Evolutionary conservation across 208 protist genomes (phyloP), one percentile per base, ranked within the genome.

Genomic region (Ichthyophonus hoferi): DNA sequence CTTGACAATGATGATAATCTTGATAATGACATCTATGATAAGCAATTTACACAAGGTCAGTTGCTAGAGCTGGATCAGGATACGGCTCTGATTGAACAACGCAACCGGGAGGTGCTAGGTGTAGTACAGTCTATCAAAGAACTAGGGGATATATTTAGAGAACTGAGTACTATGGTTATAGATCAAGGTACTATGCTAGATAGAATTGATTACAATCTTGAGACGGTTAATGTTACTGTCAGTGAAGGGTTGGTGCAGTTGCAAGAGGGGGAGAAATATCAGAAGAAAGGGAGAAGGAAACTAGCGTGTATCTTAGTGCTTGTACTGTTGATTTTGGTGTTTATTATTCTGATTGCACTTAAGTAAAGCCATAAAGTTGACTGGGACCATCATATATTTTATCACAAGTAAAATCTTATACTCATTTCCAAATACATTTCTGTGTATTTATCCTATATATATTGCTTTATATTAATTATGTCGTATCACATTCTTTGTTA

Each of bases 141-240:
- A 40, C 40, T 87, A n/a, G 43, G 43, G 31, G 83, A 87, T 17
- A 78, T 87, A 37, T 87, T 87, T 35, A 67, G 41, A 42, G 83
- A 87, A 79, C 31, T 87, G 40, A 50, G 34, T 34, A 39, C 41
- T 34, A 34, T 87, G 35, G 40, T 87, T 37, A 87, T 87, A 35
- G 83, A 87, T 34, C 83, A 87, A 35, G 83, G 83, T 38, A 87
- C 83, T 31, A 87, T 87, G 42, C 42, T 87, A 24, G 83, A 87
- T 39, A n/a, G 83, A 79, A 87, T 87, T 58, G 83, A 87, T 78
- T 87, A 87, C 41, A 87, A 87, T 77, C 24, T 87, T 3, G 83
- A 87, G 41, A 17, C 34, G 42, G 83, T 87, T n/a, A 58, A 17
- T 78, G 17, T 24, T 24, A 38, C 31, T 17, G 83, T 87, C 3